These are phyloP conservation scores for Trichophyton schoenleinii DNA, from an alignment of 2,329 filamentous ascomycete genomes.

Conservation along the genomic window DNA sequence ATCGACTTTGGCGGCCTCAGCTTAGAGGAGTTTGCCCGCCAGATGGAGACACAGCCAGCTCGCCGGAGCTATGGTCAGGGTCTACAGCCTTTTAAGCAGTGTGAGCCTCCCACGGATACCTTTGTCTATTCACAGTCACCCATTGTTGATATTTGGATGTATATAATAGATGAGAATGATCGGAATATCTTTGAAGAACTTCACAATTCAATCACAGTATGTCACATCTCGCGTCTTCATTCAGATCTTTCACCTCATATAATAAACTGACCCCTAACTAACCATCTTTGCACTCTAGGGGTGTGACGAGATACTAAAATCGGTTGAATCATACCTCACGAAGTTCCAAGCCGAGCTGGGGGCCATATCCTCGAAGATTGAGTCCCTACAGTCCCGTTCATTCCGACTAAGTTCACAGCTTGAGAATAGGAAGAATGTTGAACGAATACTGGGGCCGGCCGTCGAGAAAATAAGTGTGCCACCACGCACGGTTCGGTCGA, in stretches of 20 bases:
- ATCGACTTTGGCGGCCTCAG: conserved; percentile 71
- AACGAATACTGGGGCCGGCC: conserved; percentile 72
- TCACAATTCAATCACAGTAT: conserved; percentile 63
- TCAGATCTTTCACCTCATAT: too few relatives aligned
- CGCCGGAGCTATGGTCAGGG: conserved; percentile 24
- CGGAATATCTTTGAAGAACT: conserved; percentile 79
- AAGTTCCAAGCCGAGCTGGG: conserved; percentile 91
- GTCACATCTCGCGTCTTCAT: not conserved
- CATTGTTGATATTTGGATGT: conserved; percentile 10
- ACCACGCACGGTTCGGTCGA: conserved; percentile 68
- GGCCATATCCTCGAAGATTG: conserved; percentile 85
- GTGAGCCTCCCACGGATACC: conserved; percentile 36
- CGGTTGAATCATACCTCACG: conserved; percentile 81
- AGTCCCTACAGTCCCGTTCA: conserved; percentile 79
- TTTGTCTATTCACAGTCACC: not conserved
- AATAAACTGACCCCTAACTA: not conserved
- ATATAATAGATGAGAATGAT: conserved; percentile 55
- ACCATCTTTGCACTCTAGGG: conserved; percentile 31
- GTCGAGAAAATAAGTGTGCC: conserved; percentile 88
- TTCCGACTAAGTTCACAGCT: conserved; percentile 69
- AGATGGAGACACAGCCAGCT: conserved; percentile 16
- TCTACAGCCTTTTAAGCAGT: conserved; percentile 57
- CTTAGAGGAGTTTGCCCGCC: conserved; percentile 55
- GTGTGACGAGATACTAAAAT: conserved; percentile 86
- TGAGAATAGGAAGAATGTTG: conserved; percentile 78